Evolutionary conservation across 805 yeast genomes (phyloP), one percentile per base, ranked within the genome.

Genomic region (Lipomyces kockii): DNA sequence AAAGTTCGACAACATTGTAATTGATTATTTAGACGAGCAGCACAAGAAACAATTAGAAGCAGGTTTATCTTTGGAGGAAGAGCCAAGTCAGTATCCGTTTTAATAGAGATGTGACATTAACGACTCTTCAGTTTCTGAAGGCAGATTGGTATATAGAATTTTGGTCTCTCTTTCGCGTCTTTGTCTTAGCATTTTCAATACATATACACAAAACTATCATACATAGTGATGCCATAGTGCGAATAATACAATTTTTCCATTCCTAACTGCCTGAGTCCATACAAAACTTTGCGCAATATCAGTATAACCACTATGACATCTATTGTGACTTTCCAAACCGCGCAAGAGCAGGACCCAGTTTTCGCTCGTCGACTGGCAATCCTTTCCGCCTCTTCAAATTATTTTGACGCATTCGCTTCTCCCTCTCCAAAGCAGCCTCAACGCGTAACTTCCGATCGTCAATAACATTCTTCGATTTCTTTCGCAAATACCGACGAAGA

Each of bases 371-470:
- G 20, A 52, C 59, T 6, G 71, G 68, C 46, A 71, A 32, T 12
- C 66, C 91, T 87, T 67, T 79, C 78, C 46, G 79, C 79, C 60
- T 79, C 78, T 74, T 82, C 80, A 43, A 77, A 76, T 67, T 80
- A 81, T 78, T 85, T 83, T 76, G 84, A 81, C 95, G 87, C 32
- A 86, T 80, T 63, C 84, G 84, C 79, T 92, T 90, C 79, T 94
- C 98, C 73, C 83, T 84, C 76, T 85, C 84, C 76, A 91, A 81
- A 72, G 90, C 90, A 64, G 84, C 85, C 76, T 93, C 93, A 12
- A 91, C 83, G 71, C 96, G 86, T 76, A 89, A 75, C 73, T 88
- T 89, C 74, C 97, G 87, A 78, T 92, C 91, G 77, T 92, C 97
- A 69, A 93, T 86, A 57, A 92, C 93, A 76, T 92, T 92, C 77